These are phyloP conservation scores for Mycena amicta DNA, from an alignment of 768 basidiomycete genomes.

Conservation along the genomic window DNA sequence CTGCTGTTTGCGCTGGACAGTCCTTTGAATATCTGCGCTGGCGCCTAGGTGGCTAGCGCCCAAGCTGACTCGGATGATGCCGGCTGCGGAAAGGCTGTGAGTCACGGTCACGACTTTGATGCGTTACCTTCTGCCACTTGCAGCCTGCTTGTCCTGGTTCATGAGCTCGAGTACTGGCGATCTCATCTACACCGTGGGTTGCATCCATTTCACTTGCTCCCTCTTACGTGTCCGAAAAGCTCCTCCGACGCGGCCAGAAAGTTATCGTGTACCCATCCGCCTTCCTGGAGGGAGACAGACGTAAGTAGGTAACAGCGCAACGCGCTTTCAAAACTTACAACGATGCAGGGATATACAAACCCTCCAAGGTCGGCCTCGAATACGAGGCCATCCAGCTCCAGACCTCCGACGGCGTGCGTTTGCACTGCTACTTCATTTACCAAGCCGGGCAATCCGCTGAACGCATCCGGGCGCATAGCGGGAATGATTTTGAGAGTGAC, in stretches of 20 bases:
- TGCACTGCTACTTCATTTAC: conserved; percentile 14
- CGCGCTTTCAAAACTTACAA: not conserved
- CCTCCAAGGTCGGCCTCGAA: conserved; percentile 4
- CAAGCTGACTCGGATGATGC: too few species aligned
- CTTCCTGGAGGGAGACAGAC: not conserved
- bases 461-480: not conserved
- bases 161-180: too few species aligned
- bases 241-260: not conserved
- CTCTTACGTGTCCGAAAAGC: not conserved
- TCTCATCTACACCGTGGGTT: too few species aligned
- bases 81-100: too few species aligned
- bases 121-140: too few species aligned
- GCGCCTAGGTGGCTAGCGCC: too few species aligned
- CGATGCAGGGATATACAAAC: not conserved
- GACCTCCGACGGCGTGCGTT: conserved; percentile 12
- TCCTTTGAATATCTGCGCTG: too few species aligned
- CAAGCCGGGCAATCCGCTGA: conserved; percentile 5
- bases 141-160: too few species aligned
- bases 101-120: too few species aligned
- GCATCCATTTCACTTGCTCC: too few species aligned
- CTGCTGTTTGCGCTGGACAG: too few species aligned
- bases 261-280: not conserved
- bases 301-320: not conserved
- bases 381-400: conserved; percentile 5
- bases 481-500: conserved; percentile 1